Evolutionary conservation across 2,329 filamentous ascomycete species (phyloP).

Genomic region (Ploettnerulaceae sp.): DNA sequence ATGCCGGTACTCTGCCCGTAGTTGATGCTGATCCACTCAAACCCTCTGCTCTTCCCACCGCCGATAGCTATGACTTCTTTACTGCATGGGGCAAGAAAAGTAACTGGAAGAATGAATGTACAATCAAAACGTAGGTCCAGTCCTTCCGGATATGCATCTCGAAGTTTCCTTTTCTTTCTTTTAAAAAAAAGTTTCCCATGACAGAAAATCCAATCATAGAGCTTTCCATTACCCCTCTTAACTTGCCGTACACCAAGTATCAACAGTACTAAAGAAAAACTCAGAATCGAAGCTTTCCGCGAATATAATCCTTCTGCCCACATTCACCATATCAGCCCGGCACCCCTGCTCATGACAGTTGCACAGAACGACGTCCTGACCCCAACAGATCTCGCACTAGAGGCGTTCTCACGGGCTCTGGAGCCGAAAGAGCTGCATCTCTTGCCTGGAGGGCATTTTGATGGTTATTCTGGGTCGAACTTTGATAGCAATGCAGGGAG

Average conservation of each 20-base stretch:
- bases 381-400: conserved; percentile 34
- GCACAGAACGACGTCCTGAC: conserved; percentile 34
- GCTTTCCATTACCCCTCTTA: no score
- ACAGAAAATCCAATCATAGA: no score
- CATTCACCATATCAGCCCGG: conserved; percentile 37
- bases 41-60: conserved; percentile 33
- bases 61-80: conserved; percentile 36
- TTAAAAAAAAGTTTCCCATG: no score
- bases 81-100: conserved; percentile 32
- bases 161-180: no score
- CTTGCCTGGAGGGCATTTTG: conserved; percentile 39
- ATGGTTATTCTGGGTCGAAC: conserved; percentile 30
- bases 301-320: conserved; percentile 29
- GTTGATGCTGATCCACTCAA: conserved; percentile 32
- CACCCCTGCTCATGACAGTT: conserved; percentile 37
- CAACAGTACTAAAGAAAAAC: not conserved
- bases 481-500: conserved; percentile 36
- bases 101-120: conserved; percentile 38
- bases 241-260: no score
- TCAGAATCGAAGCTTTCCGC: conserved; percentile 29
- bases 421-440: conserved; percentile 39
- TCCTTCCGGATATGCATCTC: no score
- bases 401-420: conserved; percentile 35
- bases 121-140: conserved; percentile 30
- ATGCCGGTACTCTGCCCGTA: conserved; percentile 32